Base-by-base conservation (phyloP, 2,329 filamentous ascomycete species). In the Dactylellina drechsleri region DNA sequence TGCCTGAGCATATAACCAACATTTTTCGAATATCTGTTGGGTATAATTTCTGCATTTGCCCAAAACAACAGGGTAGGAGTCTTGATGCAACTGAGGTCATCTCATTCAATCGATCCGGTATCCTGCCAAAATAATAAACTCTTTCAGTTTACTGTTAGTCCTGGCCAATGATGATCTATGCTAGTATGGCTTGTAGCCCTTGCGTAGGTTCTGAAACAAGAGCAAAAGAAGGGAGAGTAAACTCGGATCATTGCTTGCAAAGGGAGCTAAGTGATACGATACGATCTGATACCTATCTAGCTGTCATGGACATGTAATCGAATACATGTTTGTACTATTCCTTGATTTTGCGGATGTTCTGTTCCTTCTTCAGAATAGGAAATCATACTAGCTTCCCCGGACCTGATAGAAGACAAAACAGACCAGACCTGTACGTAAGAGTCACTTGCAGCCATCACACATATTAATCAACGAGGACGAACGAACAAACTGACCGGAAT, bases 361-460 rank as follows among this genome's bases (percentile, higher is more conserved):
- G 43, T 47, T 18, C 15, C 15, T 15, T 47, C 43, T 10, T 18
- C 13, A n/a, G 7, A 13, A n/a, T 18, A 47, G 43, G 43, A 47
- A 47, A 47, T 47, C 43, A n/a, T 15, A 26, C 13, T 18, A 54
- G 52, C 20, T 36, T 54, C 52, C 52, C 26, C 52, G 52, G 52
- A 36, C 31, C 31, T 36, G 31, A 36, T 36, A 36, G 31, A 36
- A 36, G 31, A 3, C 31, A 36, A 10, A 36, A 36, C 10, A 36
- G 6, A 36, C 31, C 23, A 23, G 23, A 23, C 31, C 41, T 18
- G 53, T 70, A 64, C 66, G 59, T 72, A 65, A 60, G 68, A 73
- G 68, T 73, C 68, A 73, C 68, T 66, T 57, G 68, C 56, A 61
- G 61, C 45, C 60, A 73, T 73, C 68, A 73, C 67, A 72, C 68